Base-by-base conservation (phyloP, 306 rosid species). In the Bauhinia variegata region DNA sequence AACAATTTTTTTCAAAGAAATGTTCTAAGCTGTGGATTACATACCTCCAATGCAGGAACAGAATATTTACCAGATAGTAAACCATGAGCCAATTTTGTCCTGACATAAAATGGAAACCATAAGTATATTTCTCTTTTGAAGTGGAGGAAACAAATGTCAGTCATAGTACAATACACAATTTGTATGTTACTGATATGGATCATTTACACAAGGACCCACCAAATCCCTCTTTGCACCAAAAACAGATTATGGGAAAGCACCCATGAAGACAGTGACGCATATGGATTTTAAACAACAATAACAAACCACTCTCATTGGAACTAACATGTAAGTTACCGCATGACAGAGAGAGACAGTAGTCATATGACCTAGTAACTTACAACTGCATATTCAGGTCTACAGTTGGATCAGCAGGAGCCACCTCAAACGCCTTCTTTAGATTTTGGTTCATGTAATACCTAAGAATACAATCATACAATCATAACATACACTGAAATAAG, bases 351-450 rank as follows among this genome's bases (percentile, higher is more conserved):
- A 36, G 50, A 8, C 44, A 47, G 67, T 17, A 38, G 30, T 43
- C 52, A 36, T 28, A 61, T 55, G 34, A 7, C 5, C 31, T 16
- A 63, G 63, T 59, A 54, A 67, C 80, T 78, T 80, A 89, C 96
- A 89, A 62, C 67, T 86, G 96, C 92, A 80, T 87, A 79, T 83
- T 87, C 59, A 93, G 81, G 88, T 93, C 98, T 7, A 93, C 91
- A 57, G 98, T 88, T 33, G 97, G 97, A 76, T 93, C 97, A 37
- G 97, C 91, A 18, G 96, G 98, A 58, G 98, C 85, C 38, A 36
- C 65, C 83, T 78, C 87, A 76, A 86, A 85, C 64, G 91, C 95
- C 60, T 36, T 62, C 78, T 85, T 79, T 41, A 87, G 72, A 71
- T 34, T 74, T 69, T 80, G 91, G 66, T 67, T 85, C 58, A 39